A percentile compares a stretch with the other conserved stretches of the same genome.
phyloP scores from a whole-genome alignment of 2,329 filamentous ascomycete species.

The Ascochyta koolunga region DNA sequence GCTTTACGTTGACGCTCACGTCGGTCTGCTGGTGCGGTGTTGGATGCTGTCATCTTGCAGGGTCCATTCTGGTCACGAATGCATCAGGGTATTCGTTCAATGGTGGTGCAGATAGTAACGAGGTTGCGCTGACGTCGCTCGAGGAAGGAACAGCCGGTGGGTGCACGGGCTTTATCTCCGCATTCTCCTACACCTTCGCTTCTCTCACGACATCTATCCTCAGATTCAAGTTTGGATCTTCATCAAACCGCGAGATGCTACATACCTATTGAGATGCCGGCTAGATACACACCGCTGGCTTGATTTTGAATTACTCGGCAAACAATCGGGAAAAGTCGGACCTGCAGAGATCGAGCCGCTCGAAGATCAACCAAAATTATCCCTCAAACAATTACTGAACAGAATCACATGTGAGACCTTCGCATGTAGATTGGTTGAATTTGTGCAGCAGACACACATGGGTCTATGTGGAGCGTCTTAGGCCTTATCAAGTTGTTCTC shows the following conservation, averaged over 20 bases:
- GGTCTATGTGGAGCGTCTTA: neutral
- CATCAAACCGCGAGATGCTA: neutral
- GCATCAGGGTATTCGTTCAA: neutral
- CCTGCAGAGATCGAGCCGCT: neutral
- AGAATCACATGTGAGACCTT: neutral
- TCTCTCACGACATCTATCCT: neutral
- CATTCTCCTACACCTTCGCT: neutral
- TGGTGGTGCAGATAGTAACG: neutral
- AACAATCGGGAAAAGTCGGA: constrained; percentile 2
- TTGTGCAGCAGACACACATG: neutral
- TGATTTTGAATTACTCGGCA: neutral
- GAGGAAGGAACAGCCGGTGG: constrained; percentile 1
- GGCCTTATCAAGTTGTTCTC: neutral
- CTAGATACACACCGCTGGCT: neutral
- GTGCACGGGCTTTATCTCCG: neutral
- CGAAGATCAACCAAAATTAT: neutral
- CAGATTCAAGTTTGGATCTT: neutral
- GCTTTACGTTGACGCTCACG: constrained; percentile 19
- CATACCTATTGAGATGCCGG: neutral
- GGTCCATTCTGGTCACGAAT: neutral
- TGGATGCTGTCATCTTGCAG: constrained; percentile 7
- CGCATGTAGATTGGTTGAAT: neutral
- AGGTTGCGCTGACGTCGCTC: constrained; percentile 2
- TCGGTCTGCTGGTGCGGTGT: constrained; percentile 5
- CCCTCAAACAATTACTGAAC: too few species aligned